A percentile compares a stretch with the other conserved stretches of the same genome.
Evolutionary conservation across 1,139 yeast species (phyloP).

Genomic region (Geotrichum bryndzae): DNA sequence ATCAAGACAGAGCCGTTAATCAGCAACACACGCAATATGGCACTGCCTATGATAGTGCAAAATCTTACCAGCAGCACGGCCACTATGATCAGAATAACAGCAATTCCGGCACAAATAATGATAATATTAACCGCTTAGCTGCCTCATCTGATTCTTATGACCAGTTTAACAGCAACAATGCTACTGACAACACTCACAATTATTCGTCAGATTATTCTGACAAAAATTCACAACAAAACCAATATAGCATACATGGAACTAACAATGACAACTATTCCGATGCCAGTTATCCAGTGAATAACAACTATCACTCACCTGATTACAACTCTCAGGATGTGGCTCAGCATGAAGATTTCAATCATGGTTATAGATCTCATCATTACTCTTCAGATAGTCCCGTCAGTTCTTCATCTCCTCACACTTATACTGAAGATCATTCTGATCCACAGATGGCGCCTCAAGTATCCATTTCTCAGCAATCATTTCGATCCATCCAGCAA

Average conservation of each 20-base stretch:
- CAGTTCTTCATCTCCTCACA: not conserved
- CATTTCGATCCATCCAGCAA: slow-evolving; percentile 17
- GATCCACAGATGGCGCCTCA: slow-evolving; percentile 1
- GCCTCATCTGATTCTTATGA: not conserved
- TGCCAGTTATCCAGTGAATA: not conserved
- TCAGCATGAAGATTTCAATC: not conserved
- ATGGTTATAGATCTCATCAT: not conserved
- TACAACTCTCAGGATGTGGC: not conserved
- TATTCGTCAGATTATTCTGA: not conserved
- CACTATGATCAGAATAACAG: not conserved
- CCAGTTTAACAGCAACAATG: not conserved
- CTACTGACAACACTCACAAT: not conserved
- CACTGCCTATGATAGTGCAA: not conserved
- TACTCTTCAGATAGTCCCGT: not conserved
- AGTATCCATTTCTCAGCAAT: slow-evolving; percentile 10
- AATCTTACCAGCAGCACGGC: not conserved
- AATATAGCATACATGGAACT: not conserved
- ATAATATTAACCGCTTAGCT: not conserved
- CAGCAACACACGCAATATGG: not conserved
- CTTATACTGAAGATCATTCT: not conserved
- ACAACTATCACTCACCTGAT: not conserved
- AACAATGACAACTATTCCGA: not conserved
- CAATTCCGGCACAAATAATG: not conserved
- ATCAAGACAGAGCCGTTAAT: not conserved
- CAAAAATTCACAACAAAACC: not conserved